Base-by-base conservation (phyloP, 371 early-diverging fungal genomes). In the Saksenaea oblongispora region DNA sequence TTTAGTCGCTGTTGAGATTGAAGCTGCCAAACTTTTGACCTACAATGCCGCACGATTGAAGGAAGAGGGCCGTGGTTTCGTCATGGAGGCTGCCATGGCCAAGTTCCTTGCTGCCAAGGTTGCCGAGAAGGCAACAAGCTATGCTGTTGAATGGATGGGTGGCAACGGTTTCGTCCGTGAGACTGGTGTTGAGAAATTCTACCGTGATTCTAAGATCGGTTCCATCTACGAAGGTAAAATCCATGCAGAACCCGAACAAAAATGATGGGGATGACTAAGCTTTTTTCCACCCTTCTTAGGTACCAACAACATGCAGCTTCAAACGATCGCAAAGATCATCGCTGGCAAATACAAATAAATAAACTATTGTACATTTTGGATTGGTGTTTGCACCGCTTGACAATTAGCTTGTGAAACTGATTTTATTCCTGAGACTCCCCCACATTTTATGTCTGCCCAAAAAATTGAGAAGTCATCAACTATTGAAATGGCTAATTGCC, bases 1-100 rank as follows among this genome's bases (percentile, higher is more conserved):
- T 9, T 17, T 27, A 74, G 80, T 95, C 14, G 96, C 96, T 34
- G 88, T 85, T 55, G 98, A 98, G 57, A 96, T 98, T 70, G 98
- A 98, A 76, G 98, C 98, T 24, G 96, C 98, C 9, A 85, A 94
- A 34, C 86, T 97, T 57, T 80, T 98, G 75, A 97, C 98, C 5
- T 98, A 98, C 84, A 98, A 98, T 70, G 98, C 98, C 31, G 98
- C 99, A 11, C 84, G 98, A 51, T 74, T 97, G 61, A 97, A 97
- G 90, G 95, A 98, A 75, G 87, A 94, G 73, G 93, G 94, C 56
- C 88, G 89, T 74, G 75, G 83, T 41, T 96, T 98, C 71, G 81
- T 91, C 51, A 95, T 91, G 88, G 94, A 98, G 79, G 98, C 98
- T 56, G 98, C 98, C 55, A 97, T 98, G 98, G 97, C 97, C 70